Evolutionary conservation across 805 yeast species (phyloP).

Genomic region (Ogataea thermomethanolica): DNA sequence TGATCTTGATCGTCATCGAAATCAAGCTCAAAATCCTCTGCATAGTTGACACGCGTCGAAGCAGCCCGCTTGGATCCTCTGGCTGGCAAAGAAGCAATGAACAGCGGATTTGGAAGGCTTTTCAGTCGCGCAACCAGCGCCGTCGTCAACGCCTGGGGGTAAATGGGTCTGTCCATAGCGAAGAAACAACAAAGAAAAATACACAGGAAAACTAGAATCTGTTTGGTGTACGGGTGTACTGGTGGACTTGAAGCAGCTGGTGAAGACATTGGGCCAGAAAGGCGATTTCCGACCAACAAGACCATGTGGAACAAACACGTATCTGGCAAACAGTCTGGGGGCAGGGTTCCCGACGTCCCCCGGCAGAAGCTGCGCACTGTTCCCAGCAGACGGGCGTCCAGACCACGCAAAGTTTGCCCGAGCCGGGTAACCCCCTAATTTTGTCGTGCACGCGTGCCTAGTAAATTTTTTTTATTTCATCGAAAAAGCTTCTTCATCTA

Average conservation of each 20-base stretch:
- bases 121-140: constrained; percentile 70
- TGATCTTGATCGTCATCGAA: constrained; percentile 28
- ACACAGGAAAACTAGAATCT: neutral
- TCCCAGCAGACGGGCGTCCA: no score
- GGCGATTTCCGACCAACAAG: no score
- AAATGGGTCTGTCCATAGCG: constrained; percentile 28
- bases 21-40: constrained; percentile 69
- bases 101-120: constrained; percentile 68
- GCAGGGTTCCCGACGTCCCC: no score
- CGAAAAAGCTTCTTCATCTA: constrained; percentile 6
- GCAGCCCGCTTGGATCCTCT: constrained; percentile 73
- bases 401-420: neutral
- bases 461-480: constrained; percentile 10
- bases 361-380: no score
- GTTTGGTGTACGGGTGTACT: neutral
- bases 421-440: constrained; percentile 14
- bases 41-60: constrained; percentile 65
- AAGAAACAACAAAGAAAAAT: constrained; percentile 2
- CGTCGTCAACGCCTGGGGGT: constrained; percentile 79
- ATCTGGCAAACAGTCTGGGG: no score
- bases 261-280: no score
- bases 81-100: constrained; percentile 69
- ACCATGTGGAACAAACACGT: no score
- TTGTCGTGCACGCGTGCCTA: constrained; percentile 11
- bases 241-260: no score